A percentile compares a stretch with the other conserved stretches of the same genome.
Evolutionary conservation across 176 grass and related monocot species (phyloP).

Genomic region (Pontederia paniculata): DNA sequence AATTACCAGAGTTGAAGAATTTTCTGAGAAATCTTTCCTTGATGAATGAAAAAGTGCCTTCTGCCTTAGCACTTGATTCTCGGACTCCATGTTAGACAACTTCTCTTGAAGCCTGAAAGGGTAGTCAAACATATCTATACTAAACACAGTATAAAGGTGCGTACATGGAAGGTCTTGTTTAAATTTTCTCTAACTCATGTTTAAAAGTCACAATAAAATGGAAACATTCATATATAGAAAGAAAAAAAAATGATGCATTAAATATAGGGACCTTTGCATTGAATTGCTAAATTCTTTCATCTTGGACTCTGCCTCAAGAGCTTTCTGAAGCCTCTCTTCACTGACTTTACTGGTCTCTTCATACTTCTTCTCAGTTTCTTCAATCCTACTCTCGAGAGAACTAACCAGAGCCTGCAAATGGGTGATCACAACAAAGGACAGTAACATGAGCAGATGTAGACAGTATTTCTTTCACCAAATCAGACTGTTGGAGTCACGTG

Average conservation of each 20-base stretch:
- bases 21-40: constrained; percentile 80
- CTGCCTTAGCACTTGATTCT: constrained; percentile 76
- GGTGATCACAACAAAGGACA: not conserved
- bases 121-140: constrained; percentile 5
- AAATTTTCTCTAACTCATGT: not conserved
- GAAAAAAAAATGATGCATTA: not conserved
- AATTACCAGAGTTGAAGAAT: constrained; percentile 75
- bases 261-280: constrained; percentile 21
- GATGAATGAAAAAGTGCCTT: constrained; percentile 52
- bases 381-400: constrained; percentile 90
- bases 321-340: constrained; percentile 79
- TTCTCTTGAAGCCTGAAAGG: constrained; percentile 71
- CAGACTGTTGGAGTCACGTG: too few relatives aligned
- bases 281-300: constrained; percentile 68
- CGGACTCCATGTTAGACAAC: constrained; percentile 73
- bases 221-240: too few relatives aligned
- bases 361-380: constrained; percentile 82
- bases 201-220: not conserved
- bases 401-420: constrained; percentile 54
- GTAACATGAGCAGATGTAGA: not conserved
- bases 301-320: constrained; percentile 65
- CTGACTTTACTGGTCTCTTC: constrained; percentile 87
- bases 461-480: too few relatives aligned
- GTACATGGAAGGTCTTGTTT: constrained; percentile 12
- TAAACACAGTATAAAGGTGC: constrained; percentile 1